A percentile compares a stretch with the other conserved stretches of the same genome.
Conservation (phyloP, 257 asterid species). For the Lavandula angustifolia region DNA sequence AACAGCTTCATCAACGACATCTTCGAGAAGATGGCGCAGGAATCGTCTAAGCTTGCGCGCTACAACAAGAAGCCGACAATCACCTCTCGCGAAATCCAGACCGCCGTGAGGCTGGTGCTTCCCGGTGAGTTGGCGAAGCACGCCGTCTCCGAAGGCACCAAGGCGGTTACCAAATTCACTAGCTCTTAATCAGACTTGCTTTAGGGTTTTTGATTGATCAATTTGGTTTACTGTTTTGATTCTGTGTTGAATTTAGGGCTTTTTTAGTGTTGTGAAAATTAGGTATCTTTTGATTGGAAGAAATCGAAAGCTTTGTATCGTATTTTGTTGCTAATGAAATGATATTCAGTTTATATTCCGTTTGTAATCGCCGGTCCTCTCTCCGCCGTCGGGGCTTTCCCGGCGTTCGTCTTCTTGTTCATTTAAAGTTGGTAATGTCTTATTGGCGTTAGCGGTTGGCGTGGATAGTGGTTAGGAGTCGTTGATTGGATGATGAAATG, state of each 20-base stretch:
- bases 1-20: slow-evolving; percentile 77
- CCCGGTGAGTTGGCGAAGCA: slow-evolving; percentile 77
- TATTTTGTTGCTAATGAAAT: slow-evolving; percentile 1
- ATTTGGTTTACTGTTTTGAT: too few species aligned
- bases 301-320: not conserved
- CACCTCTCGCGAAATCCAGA: slow-evolving; percentile 71
- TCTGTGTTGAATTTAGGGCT: slow-evolving; percentile 3
- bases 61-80: slow-evolving; percentile 80
- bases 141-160: slow-evolving; percentile 72
- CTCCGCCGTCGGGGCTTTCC: too few species aligned
- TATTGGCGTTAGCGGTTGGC: slow-evolving; percentile 7
- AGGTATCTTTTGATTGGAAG: not conserved
- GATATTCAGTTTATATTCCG: not conserved
- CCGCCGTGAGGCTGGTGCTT: slow-evolving; percentile 65
- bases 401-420: too few species aligned
- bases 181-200: slow-evolving; percentile 39
- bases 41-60: slow-evolving; percentile 53
- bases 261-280: slow-evolving; percentile 24
- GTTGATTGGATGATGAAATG: not conserved
- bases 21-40: slow-evolving; percentile 68
- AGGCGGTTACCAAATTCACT: slow-evolving; percentile 79
- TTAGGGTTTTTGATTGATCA: slow-evolving; percentile 8
- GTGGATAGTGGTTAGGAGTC: slow-evolving; percentile 13
- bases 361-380: too few species aligned
- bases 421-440: not conserved